Evolutionary conservation across 345 rosid species (phyloP).

Genomic region (Combretum micranthum): DNA sequence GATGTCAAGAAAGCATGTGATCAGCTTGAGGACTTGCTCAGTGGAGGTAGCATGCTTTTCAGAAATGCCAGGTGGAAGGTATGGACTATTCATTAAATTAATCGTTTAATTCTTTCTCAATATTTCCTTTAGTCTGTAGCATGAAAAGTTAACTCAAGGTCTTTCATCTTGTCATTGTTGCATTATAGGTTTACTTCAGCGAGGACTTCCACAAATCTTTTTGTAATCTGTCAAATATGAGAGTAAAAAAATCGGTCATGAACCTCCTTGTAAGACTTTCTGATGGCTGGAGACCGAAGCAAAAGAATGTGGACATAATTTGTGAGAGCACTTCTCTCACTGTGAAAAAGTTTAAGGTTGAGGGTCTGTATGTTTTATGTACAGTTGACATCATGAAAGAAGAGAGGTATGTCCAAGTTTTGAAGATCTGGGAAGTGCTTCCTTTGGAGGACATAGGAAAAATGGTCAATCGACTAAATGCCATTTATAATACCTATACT

Average conservation of each 20-base stretch:
- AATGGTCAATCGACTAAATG: constrained; percentile 35
- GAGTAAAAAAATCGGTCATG: constrained; percentile 19
- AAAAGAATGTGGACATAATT: constrained; percentile 16
- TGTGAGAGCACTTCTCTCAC: constrained; percentile 28
- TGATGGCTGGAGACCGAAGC: constrained; percentile 49
- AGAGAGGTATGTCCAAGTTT: constrained; percentile 24
- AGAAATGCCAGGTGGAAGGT: constrained; percentile 42
- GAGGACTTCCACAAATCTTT: constrained; percentile 42
- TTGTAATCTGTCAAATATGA: constrained; percentile 24
- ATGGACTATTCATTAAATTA: too few species aligned
- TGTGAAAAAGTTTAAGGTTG: constrained; percentile 39
- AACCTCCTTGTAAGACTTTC: constrained; percentile 28
- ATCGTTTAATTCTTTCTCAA: background rate
- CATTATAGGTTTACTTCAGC: constrained; percentile 38
- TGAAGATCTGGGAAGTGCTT: constrained; percentile 53
- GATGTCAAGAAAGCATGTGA: constrained; percentile 28
- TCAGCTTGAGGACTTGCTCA: constrained; percentile 36
- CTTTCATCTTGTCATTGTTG: background rate
- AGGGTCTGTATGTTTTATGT: constrained; percentile 25
- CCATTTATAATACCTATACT: constrained; percentile 24
- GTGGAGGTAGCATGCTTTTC: constrained; percentile 22
- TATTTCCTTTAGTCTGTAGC: background rate
- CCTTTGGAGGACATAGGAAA: constrained; percentile 28
- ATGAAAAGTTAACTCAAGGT: background rate
- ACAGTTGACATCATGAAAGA: constrained; percentile 36